Conservation (phyloP, 1,139 yeast species). For the Pichia sp. region DNA sequence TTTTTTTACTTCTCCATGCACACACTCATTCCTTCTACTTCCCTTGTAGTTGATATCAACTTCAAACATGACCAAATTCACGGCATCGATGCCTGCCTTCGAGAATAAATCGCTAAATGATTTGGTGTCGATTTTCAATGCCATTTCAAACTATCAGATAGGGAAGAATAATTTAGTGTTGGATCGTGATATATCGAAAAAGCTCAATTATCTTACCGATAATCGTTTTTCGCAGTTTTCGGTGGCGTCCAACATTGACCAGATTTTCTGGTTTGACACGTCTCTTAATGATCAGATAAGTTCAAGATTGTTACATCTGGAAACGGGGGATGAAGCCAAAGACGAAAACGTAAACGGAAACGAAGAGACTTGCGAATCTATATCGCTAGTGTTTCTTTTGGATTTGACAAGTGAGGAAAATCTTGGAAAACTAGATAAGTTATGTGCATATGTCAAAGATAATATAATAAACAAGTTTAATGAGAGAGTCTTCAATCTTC, state of each 20-base stretch:
- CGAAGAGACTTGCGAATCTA: not conserved
- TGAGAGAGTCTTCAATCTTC: conserved; percentile 1
- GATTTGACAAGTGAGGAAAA: conserved; percentile 2
- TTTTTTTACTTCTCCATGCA: no score
- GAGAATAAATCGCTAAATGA: not conserved
- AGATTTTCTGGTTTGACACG: not conserved
- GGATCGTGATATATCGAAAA: conserved; percentile 6
- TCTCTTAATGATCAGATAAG: not conserved
- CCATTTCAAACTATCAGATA: conserved; percentile 8
- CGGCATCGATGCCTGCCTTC: not conserved
- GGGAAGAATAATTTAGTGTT: conserved; percentile 6
- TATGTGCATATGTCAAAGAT: conserved; percentile 1
- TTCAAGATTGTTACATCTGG: not conserved
- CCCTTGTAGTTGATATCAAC: conserved; percentile 8
- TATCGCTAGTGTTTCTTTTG: conserved; percentile 5
- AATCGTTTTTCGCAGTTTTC: conserved; percentile 8
- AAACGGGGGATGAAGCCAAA: not conserved
- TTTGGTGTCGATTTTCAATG: conserved; percentile 14
- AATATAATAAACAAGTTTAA: conserved; percentile 1
- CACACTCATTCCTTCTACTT: no score
- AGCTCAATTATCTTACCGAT: conserved; percentile 7
- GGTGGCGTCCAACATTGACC: conserved; percentile 3
- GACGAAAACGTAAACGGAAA: not conserved
- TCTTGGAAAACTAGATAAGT: conserved; percentile 1
- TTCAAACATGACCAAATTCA: not conserved